phyloP scores from a whole-genome alignment of 2,329 filamentous ascomycete genomes.

The Mycosphaerelloides madeirae region DNA sequence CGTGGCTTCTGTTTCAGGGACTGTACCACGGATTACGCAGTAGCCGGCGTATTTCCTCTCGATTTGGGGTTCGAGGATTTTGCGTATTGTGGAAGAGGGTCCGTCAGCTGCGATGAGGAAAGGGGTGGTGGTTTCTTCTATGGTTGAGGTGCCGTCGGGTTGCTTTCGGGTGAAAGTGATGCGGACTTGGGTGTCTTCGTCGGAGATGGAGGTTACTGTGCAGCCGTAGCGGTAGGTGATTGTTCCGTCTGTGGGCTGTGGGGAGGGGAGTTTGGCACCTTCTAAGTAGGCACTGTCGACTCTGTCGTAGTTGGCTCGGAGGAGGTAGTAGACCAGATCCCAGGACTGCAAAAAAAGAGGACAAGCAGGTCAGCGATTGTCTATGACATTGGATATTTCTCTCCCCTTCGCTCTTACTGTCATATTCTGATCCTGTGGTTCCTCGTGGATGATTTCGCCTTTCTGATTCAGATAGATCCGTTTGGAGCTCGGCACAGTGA shows the following conservation, averaged over 20 bases:
- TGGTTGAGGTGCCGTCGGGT: constrained; percentile 20
- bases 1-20: constrained; percentile 33
- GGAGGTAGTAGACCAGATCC: constrained; percentile 43
- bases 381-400: too few species aligned
- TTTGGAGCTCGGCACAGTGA: constrained; percentile 25
- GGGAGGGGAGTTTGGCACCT: constrained; percentile 19
- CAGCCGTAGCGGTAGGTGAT: constrained; percentile 30
- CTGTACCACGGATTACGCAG: constrained; percentile 31
- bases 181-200: constrained; percentile 25
- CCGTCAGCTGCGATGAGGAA: constrained; percentile 45
- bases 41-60: constrained; percentile 32
- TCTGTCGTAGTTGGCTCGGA: constrained; percentile 46
- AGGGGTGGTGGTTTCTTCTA: constrained; percentile 27
- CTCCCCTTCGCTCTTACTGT: too few species aligned
- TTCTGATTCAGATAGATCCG: constrained; percentile 25
- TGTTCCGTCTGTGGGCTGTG: constrained; percentile 20
- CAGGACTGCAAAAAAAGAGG: too few species aligned
- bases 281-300: constrained; percentile 29
- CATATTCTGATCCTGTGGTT: constrained; percentile 41
- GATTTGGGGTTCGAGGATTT: constrained; percentile 27
- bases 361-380: too few species aligned
- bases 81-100: constrained; percentile 28
- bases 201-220: constrained; percentile 27
- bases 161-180: constrained; percentile 23
- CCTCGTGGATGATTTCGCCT: constrained; percentile 25